Percentiles rank a stretch among this genome's conserved stretches.
Conservation (phyloP, 352 stramenopile species). For the Phytophthora aleatoria region DNA sequence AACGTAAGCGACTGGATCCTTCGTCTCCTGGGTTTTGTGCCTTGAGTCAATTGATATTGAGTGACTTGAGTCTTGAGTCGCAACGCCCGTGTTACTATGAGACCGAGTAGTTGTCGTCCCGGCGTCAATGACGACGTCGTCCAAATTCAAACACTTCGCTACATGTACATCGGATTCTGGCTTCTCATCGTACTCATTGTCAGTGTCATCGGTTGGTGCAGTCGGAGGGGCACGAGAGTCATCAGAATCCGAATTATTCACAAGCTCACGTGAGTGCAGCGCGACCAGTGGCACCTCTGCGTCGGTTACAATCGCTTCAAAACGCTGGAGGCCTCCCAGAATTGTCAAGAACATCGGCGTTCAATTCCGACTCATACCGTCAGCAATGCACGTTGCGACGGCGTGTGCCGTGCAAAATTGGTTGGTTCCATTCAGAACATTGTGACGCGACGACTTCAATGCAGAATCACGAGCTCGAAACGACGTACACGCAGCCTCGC, state of each 20-base stretch:
- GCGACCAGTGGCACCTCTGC: neutral
- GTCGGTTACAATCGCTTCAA: neutral
- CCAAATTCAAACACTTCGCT: neutral
- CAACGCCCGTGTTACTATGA: too few species aligned
- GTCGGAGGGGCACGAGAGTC: neutral
- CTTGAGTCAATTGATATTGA: neutral
- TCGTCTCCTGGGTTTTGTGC: too few species aligned
- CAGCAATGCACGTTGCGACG: neutral
- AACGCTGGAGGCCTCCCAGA: neutral
- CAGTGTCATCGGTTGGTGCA: neutral
- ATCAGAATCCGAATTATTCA: neutral
- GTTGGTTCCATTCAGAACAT: neutral
- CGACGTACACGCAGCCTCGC: neutral
- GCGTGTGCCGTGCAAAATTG: neutral
- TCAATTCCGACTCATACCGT: neutral
- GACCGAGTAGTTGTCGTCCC: neutral
- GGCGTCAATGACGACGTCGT: neutral
- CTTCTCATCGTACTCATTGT: neutral
- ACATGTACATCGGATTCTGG: neutral
- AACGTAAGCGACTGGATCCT: neutral
- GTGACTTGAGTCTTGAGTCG: neutral
- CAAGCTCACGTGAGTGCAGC: neutral
- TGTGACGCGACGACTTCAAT: neutral
- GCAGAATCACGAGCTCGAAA: neutral
- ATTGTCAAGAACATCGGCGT: neutral